Conservation (phyloP, 257 asterid species). For the Fraxinus quadrangulata region DNA sequence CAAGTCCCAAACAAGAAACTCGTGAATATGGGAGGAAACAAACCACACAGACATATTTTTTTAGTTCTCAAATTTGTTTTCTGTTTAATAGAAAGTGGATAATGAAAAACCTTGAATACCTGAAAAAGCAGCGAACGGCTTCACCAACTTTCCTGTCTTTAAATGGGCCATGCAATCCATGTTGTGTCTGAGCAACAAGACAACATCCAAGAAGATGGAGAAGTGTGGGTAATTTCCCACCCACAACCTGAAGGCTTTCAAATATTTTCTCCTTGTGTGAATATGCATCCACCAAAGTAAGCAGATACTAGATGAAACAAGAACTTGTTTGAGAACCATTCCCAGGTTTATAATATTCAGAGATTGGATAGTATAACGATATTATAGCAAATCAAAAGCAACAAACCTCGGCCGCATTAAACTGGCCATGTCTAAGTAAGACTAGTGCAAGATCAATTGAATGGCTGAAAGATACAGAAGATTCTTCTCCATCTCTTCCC, state of each 20-base stretch:
- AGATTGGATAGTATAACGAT: neutral
- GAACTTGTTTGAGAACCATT: slow-evolving; percentile 37
- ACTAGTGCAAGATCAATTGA: slow-evolving; percentile 72
- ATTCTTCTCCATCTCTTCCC: slow-evolving; percentile 76
- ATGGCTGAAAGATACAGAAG: slow-evolving; percentile 79
- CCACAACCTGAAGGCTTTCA: slow-evolving; percentile 69
- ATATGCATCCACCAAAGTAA: slow-evolving; percentile 73
- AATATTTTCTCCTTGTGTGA: slow-evolving; percentile 72
- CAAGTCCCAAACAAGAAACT: slow-evolving; percentile 12
- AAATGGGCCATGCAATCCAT: slow-evolving; percentile 51
- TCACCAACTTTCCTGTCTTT: slow-evolving; percentile 76
- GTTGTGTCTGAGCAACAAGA: slow-evolving; percentile 76
- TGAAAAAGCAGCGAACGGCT: slow-evolving; percentile 85
- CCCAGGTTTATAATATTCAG: slow-evolving; percentile 22
- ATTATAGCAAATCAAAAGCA: slow-evolving; percentile 28
- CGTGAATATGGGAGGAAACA: slow-evolving; percentile 11
- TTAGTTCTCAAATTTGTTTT: slow-evolving; percentile 17
- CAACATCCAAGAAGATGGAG: slow-evolving; percentile 96
- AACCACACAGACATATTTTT: slow-evolving; percentile 3
- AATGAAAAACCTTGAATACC: slow-evolving; percentile 41
- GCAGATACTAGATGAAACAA: slow-evolving; percentile 61
- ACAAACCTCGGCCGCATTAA: slow-evolving; percentile 77
- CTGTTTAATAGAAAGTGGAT: slow-evolving; percentile 9
- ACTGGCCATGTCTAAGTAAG: slow-evolving; percentile 79
- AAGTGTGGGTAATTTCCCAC: slow-evolving; percentile 58